A percentile compares a stretch with the other conserved stretches of the same genome.
phyloP scores from a whole-genome alignment of 1,284 basidiomycete genomes.

The Inonotus hispidus region DNA sequence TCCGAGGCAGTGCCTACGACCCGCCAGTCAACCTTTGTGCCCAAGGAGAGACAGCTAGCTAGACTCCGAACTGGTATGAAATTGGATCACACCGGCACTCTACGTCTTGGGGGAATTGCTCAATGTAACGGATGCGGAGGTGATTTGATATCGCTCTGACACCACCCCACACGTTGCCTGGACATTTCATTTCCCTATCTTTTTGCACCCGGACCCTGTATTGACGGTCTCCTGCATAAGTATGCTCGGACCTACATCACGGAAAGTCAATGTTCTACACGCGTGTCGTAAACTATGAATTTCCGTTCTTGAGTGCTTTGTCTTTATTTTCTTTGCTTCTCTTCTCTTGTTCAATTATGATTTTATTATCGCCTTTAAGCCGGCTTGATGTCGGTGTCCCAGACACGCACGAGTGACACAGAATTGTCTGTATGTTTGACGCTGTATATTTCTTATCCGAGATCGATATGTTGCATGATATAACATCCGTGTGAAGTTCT shows the following conservation, averaged over 20 bases:
- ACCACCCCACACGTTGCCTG: background rate
- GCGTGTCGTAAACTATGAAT: background rate
- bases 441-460: slow-evolving; percentile 1
- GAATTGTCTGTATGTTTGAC: slow-evolving; percentile 12
- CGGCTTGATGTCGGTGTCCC: slow-evolving; percentile 7
- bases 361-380: background rate
- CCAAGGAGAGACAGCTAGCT: slow-evolving; percentile 58
- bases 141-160: slow-evolving; percentile 18
- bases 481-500: too few relatives aligned
- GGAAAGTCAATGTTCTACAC: background rate
- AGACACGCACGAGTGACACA: slow-evolving; percentile 4
- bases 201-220: background rate
- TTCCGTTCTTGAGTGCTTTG: background rate
- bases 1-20: slow-evolving; percentile 9
- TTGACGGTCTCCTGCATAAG: background rate
- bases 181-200: background rate
- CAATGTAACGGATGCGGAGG: slow-evolving; percentile 10
- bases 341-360: background rate
- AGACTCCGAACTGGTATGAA: slow-evolving; percentile 48
- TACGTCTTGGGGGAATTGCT: background rate
- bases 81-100: background rate
- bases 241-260: slow-evolving; percentile 7
- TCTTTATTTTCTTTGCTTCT: background rate
- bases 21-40: slow-evolving; percentile 39
- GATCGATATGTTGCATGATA: background rate